Percentiles rank a stretch among this genome's conserved stretches.
These are phyloP conservation scores for Aureobasidium uvarum DNA, from an alignment of 2,329 filamentous ascomycete genomes.

Conservation along the genomic window DNA sequence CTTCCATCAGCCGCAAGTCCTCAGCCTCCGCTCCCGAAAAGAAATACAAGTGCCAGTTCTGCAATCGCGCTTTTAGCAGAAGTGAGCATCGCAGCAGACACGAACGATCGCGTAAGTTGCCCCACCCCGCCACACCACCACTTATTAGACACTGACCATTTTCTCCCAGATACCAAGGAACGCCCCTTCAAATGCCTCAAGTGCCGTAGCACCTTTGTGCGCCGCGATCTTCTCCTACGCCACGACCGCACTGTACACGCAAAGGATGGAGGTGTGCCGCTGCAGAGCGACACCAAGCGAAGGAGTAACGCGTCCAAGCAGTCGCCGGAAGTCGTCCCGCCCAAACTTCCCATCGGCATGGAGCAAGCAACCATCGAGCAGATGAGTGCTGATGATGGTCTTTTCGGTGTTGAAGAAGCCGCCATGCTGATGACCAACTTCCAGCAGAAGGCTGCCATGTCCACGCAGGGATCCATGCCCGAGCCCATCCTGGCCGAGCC, in stretches of 20 bases:
- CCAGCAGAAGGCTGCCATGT: slow-evolving; percentile 85
- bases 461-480: slow-evolving; percentile 58
- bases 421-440: slow-evolving; percentile 99
- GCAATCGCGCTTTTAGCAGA: slow-evolving; percentile 93
- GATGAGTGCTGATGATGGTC: slow-evolving; percentile 85
- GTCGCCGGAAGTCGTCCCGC: slow-evolving; percentile 60
- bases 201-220: slow-evolving; percentile 96
- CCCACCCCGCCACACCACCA: background rate
- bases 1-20: slow-evolving; percentile 71
- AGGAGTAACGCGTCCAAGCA: slow-evolving; percentile 59
- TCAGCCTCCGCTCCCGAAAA: slow-evolving; percentile 72
- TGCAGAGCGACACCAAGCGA: slow-evolving; percentile 92
- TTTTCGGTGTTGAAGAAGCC: slow-evolving; percentile 94
- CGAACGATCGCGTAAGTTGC: slow-evolving; percentile 90
- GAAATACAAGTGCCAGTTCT: slow-evolving; percentile 99
- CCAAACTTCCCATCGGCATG: slow-evolving; percentile 75
- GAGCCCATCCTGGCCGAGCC: slow-evolving; percentile 72
- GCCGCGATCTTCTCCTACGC: slow-evolving; percentile 90
- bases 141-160: slow-evolving; percentile 3
- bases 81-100: slow-evolving; percentile 97
- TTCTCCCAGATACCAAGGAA: slow-evolving; percentile 83
- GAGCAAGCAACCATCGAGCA: slow-evolving; percentile 87
- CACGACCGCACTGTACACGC: slow-evolving; percentile 98
- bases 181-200: slow-evolving; percentile 98
- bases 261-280: slow-evolving; percentile 90